Percentiles rank a stretch among this genome's conserved stretches.
Conservation (phyloP, 2,329 filamentous ascomycete genomes). For the Rhynchosporium secalis region DNA sequence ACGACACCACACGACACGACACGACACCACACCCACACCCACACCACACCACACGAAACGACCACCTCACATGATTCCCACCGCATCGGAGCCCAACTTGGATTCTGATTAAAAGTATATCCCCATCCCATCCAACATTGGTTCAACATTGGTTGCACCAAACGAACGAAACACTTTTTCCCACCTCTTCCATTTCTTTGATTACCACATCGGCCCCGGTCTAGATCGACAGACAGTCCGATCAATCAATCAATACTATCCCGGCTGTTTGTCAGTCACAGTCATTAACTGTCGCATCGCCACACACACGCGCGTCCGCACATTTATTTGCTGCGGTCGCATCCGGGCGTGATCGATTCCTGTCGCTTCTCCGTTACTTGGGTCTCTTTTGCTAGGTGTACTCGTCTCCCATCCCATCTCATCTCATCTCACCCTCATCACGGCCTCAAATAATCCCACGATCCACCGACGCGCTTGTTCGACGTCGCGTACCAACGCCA, state of each 20-base stretch:
- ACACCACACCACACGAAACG: not conserved
- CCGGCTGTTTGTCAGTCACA: not conserved
- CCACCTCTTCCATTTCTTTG: too few species aligned
- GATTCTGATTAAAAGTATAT: not conserved
- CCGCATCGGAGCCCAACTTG: not conserved
- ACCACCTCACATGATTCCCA: slow-evolving; percentile 5
- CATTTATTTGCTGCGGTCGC: slow-evolving; percentile 15
- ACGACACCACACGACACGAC: not conserved
- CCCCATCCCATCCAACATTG: too few species aligned
- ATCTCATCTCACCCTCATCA: not conserved
- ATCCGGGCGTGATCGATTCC: not conserved
- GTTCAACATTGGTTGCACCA: too few species aligned
- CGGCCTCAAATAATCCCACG: slow-evolving; percentile 6
- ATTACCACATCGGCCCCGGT: not conserved
- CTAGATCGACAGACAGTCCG: not conserved
- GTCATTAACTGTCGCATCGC: slow-evolving; percentile 3
- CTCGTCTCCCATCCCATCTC: slow-evolving; percentile 7
- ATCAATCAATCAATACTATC: not conserved
- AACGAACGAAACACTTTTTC: not conserved
- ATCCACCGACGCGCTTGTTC: slow-evolving; percentile 23
- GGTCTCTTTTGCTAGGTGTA: slow-evolving; percentile 35
- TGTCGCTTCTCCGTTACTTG: slow-evolving; percentile 13
- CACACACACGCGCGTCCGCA: not conserved
- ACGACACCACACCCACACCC: not conserved
- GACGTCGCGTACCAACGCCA: slow-evolving; percentile 13